phyloP scores from a whole-genome alignment of 768 basidiomycete species.

The Pleurotus platypus region DNA sequence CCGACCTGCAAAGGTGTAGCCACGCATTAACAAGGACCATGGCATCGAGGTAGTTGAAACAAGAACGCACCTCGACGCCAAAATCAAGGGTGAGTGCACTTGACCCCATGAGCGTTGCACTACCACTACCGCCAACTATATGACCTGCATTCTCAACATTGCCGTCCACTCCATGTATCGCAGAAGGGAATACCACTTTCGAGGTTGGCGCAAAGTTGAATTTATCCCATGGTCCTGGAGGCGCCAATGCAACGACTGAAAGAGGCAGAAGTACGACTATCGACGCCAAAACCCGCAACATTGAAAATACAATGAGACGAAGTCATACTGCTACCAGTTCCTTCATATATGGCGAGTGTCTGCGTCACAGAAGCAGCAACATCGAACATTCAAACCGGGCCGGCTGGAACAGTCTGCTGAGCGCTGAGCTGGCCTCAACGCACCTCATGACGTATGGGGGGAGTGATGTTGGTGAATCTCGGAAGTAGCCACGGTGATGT shows the following conservation, averaged over 20 bases:
- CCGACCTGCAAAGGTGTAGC: conserved; percentile 36
- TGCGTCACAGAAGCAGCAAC: no score
- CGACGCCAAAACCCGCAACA: no score
- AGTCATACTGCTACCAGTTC: no score
- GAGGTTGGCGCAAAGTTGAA: conserved; percentile 50
- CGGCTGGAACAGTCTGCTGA: no score
- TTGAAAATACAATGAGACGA: no score
- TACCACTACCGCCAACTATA: conserved; percentile 30
- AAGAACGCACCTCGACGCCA: conserved; percentile 41
- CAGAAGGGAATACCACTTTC: conserved; percentile 40
- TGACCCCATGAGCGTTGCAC: conserved; percentile 35
- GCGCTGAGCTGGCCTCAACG: no score
- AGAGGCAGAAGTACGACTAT: not conserved
- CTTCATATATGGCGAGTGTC: no score
- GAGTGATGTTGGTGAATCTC: no score
- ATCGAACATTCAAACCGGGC: no score
- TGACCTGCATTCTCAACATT: conserved; percentile 25
- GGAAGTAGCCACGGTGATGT: no score
- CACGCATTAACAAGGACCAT: not conserved
- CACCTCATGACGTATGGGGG: no score
- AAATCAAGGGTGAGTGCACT: conserved; percentile 54
- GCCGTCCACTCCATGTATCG: conserved; percentile 35
- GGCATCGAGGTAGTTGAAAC: not conserved
- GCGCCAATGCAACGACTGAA: conserved; percentile 25
- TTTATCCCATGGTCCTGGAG: conserved; percentile 46